Base-by-base conservation (phyloP, 768 basidiomycete genomes). In the Saitozyma sp. region DNA sequence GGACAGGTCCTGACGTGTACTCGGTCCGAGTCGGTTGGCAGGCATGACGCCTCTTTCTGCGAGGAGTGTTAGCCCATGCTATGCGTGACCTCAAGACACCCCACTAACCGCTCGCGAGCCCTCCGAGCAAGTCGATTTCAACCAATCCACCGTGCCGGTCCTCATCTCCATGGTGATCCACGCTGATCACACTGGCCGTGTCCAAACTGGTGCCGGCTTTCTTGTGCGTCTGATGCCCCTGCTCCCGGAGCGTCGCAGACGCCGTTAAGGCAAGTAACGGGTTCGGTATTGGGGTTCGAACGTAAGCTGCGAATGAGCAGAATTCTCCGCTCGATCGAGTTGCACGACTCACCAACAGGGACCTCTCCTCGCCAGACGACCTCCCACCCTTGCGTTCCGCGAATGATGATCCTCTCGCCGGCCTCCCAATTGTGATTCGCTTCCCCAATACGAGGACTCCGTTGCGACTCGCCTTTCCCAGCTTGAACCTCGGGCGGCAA, bases 261-360 rank as follows among this genome's bases (percentile, higher is more conserved):
- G 88, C 83, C 0, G 92, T 96, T 38, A 96, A 79, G 70, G 89
- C 92, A 37, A 96, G 84, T 10, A 95, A 78, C 9, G 92, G 92
- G 63, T 92, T 86, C 3, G 81, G 70, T 53, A 88, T 85, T 41
- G 84, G 82, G 14, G 91, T 85, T 40, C 87, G 84, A 38, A 92
- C 79, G 75, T 88, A 93, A 0, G 89, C 91, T 93, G 66, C 19
- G 49, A 13, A 50, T 42, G 37, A 49, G 29, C 54, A 16, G 46
- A 13, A 40, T 37, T 46, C n/a, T 46, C 14, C 41, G n/a, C 42
- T 56, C 37, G 49, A 39, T 43, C 17, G 50, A 45, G 29, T 5
- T 20, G 46, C n/a, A 8, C 38, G 41, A 82, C 90, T 82, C 74
- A 92, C 92, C 86, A 54, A 95, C 86, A 46, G 87, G 86, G n/a